Evolutionary conservation across 768 basidiomycete genomes (phyloP).

Genomic region (Porpolomopsis calyptriformis): DNA sequence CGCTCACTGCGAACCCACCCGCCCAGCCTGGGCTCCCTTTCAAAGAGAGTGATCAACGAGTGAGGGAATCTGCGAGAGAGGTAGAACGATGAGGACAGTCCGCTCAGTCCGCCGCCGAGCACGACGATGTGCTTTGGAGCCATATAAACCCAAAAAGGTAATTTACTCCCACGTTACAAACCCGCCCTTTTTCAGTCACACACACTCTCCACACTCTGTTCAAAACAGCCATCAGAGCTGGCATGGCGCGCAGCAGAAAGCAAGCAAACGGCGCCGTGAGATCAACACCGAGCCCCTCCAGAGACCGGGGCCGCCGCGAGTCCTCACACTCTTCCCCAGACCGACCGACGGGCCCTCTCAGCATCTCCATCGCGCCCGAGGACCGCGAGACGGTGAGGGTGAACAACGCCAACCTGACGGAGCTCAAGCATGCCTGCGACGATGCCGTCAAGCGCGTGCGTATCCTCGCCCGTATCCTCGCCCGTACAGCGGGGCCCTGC

Average conservation of each 20-base stretch:
- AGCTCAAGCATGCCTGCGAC: conserved; percentile 68
- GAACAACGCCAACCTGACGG: conserved; percentile 45
- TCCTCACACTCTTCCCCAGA: conserved; percentile 25
- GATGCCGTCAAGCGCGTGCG: conserved; percentile 82
- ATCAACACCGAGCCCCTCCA: conserved; percentile 13
- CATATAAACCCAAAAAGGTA: conserved; percentile 8
- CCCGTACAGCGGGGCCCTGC: background rate
- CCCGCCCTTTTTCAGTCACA: background rate
- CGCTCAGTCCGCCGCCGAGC: conserved; percentile 74
- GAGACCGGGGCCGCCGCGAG: conserved; percentile 11
- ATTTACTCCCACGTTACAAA: background rate
- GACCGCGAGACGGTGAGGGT: conserved; percentile 50
- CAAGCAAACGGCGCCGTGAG: background rate
- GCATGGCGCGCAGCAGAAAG: conserved; percentile 4
- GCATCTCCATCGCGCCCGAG: conserved; percentile 31
- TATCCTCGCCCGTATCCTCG: conserved; percentile 10
- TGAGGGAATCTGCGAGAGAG: conserved; percentile 55
- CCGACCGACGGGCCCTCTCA: conserved; percentile 45
- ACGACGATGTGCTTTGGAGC: conserved; percentile 41
- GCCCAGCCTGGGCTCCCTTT: conserved; percentile 53
- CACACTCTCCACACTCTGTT: background rate
- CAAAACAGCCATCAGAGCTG: background rate
- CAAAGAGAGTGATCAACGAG: conserved; percentile 55
- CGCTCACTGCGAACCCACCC: conserved; percentile 77
- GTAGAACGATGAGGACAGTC: conserved; percentile 73